Base-by-base conservation (phyloP, 2,329 filamentous ascomycete species). In the Claviceps fusiformis region DNA sequence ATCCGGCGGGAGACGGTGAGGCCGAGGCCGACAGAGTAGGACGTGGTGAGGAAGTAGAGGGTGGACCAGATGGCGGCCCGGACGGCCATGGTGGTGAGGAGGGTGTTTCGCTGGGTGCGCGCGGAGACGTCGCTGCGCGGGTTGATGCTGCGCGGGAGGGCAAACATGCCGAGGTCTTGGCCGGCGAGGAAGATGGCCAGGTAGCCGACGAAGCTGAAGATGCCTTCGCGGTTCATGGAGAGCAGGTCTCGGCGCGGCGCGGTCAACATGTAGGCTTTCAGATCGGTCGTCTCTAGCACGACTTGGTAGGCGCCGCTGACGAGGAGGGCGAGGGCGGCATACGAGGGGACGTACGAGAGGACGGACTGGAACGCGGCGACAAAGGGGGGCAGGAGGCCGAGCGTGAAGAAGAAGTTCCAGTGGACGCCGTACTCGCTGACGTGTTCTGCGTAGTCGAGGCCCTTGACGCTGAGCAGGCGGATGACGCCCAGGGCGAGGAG, bases 371-470 rank as follows among this genome's bases (percentile, higher is more conserved):
- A 88, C 0, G 93, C 68, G 33, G 92, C 90, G 53, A 95, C 83
- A 63, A 95, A 95, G 0, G 91, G 91, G 0, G 92, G 89, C 29
- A 98, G 73, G 50, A 96, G 80, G 6, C 84, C 91, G 10, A 98
- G 76, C 0, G 93, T 98, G 71, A 97, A 97, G 77, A 98, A 98
- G 70, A 98, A 98, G 70, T 98, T 98, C 93, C 93, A 98, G 70
- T 98, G 93, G 10, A 98, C 89, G 47, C 93, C 93, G 66, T 98
- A 98, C 67, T 98, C 93, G 15, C 89, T 90, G 56, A 96, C 89
- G 73, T 98, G 93, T 68, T 98, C 93, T 3, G 91, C 91, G 67
- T 98, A 98, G 67, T 97, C 90, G 35, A 96, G 75, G 7, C 89
- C 88, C 71, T 98, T 98, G 65, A 97, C 91, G 62, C 85, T 95